Evolutionary conservation across 1,284 basidiomycete species (phyloP), one percentile per base, ranked within the genome.

Genomic region (Pyrrhoderma noxium): DNA sequence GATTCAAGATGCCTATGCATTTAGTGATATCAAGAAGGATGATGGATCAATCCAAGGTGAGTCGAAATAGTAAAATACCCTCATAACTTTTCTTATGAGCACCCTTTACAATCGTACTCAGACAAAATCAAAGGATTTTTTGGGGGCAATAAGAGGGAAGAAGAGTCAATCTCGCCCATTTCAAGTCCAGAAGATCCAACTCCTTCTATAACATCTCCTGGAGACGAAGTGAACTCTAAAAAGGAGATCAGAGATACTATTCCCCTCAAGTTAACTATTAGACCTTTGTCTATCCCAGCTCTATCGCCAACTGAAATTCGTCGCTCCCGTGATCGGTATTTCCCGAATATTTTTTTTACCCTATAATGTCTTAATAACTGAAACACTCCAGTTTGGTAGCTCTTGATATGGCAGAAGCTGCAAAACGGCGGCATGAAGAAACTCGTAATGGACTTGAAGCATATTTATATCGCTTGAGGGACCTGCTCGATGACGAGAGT

Each of bases 391-490:
- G 93, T 62, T 72, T 96, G 22, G 76, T 82, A n/a, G 78, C 82
- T 3, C 74, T 97, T 56, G 85, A 94, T 56, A 67, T 73, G 8
- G 85, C 87, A 49, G 93, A 97, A 66, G 70, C 74, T 1, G 78
- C 82, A 16, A 93, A 92, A 64, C 76, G 74, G 23, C 79, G 82
- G 48, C 82, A 83, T 46, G 95, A 95, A 63, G 95, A 98, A 67
- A 90, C 92, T 1, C 79, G 85, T 51, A 99, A 99, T 69, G 76
- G 79, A 23, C 81, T 99, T 51, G 96, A 99, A 68, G 80, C 86
- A 22, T 95, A 94, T 66, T 69, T 98, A 16, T 99, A 99, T 71
- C 81, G 85, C 52, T 71, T 97, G 31, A 83, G 91, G 19, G 93
- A 94, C 63, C 73, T 93, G 21, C 70, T 98, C 8, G 77, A 82